A percentile compares a stretch with the other conserved stretches of the same genome.
Evolutionary conservation across 2,329 filamentous ascomycete genomes (phyloP).

Genomic region (Hirsutella thompsonii): DNA sequence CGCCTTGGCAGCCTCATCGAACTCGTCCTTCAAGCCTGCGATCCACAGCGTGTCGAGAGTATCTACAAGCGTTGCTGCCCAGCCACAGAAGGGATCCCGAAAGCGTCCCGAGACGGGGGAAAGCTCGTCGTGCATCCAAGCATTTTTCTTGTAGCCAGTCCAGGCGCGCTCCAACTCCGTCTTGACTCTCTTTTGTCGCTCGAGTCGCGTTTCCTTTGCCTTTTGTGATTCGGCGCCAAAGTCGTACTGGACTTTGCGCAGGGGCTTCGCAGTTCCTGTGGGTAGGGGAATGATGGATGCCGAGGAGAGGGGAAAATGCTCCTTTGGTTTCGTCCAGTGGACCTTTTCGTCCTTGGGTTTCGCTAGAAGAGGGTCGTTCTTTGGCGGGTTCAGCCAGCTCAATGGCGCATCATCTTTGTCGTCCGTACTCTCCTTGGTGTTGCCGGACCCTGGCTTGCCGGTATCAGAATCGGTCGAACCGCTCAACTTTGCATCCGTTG

Average conservation of each 20-base stretch:
- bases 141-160: conserved; percentile 66
- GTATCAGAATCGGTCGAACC: neutral
- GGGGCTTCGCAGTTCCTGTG: conserved; percentile 51
- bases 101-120: conserved; percentile 54
- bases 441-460: neutral
- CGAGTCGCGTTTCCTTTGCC: conserved; percentile 47
- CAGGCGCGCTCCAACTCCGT: conserved; percentile 67
- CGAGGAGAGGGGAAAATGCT: conserved; percentile 64
- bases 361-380: conserved; percentile 7
- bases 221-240: conserved; percentile 54
- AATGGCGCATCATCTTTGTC: conserved; percentile 4
- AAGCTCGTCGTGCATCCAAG: conserved; percentile 81
- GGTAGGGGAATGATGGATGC: conserved; percentile 66
- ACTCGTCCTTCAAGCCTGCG: conserved; percentile 67
- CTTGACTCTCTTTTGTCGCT: conserved; percentile 55
- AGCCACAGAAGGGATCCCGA: conserved; percentile 78
- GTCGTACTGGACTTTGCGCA: conserved; percentile 64
- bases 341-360: conserved; percentile 15
- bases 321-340: conserved; percentile 63
- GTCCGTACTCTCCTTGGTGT: neutral
- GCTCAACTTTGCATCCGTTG: neutral
- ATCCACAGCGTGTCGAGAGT: conserved; percentile 77
- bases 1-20: conserved; percentile 60
- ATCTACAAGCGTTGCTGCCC: conserved; percentile 82
- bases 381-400: conserved; percentile 15